phyloP scores from a whole-genome alignment of 192 early-diverging fungal genomes.

The Umbelopsis vinacea region DNA sequence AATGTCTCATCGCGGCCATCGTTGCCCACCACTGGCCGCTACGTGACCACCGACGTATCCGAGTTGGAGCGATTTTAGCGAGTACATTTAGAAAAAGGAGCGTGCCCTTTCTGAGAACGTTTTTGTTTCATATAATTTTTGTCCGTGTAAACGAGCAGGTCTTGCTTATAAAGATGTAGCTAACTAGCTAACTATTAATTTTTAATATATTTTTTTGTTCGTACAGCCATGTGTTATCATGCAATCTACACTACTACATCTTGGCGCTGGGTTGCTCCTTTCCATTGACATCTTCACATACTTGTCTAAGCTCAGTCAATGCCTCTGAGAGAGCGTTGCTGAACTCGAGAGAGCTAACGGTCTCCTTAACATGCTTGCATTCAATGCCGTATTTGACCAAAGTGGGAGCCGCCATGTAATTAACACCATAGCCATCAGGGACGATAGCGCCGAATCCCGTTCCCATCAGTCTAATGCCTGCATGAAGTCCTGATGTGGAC shows the following conservation, averaged over 20 bases:
- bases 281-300: conserved; percentile 44
- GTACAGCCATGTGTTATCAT: neutral
- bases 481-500: conserved; percentile 78
- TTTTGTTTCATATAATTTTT: no score
- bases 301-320: conserved; percentile 35
- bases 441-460: conserved; percentile 89
- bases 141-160: no score
- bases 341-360: conserved; percentile 27
- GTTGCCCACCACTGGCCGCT: neutral
- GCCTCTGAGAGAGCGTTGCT: conserved; percentile 9
- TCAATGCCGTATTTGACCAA: conserved; percentile 83
- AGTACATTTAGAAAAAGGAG: neutral
- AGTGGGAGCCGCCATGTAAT: conserved; percentile 74
- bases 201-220: neutral
- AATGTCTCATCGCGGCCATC: neutral
- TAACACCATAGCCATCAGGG: conserved; percentile 86
- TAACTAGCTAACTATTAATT: neutral
- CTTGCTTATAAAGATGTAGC: no score
- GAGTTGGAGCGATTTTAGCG: conserved; percentile 5
- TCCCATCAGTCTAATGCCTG: conserved; percentile 67
- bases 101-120: no score
- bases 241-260: neutral
- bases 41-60: neutral
- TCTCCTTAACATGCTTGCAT: conserved; percentile 57
- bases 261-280: neutral